Evolutionary conservation across 805 yeast species (phyloP), one percentile per base, ranked within the genome.

Genomic region (fission yeast (Schizosaccharomyces pombe)): DNA sequence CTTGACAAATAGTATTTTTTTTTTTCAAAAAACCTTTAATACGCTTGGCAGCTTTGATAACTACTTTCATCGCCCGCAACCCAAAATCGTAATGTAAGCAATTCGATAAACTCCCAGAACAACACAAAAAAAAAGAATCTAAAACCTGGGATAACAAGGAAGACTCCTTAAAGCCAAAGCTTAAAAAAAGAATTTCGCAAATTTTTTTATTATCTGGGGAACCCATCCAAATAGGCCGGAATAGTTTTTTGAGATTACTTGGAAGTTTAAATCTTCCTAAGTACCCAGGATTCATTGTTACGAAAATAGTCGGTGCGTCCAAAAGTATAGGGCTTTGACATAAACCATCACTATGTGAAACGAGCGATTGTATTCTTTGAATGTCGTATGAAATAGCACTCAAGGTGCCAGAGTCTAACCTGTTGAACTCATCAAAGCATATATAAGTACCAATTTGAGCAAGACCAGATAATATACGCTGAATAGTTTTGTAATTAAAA

Each of bases 51-150:
- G n/a, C n/a, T n/a, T 69, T 65, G 16, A 89, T 64, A 0, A 80
- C 75, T 39, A 78, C 72, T 61, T 87, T 89, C 56, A 89, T 64
- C 0, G 94, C 79, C 57, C 97, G 72, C 47, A 89, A 67, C 0
- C 96, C 95, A 72, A 89, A 89, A 61, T 89, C 96, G 60, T 89
- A 89, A 62, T 89, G 96, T 3, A 65, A 62, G 61, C 85, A 95
- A 0, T 57, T 24, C 0, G 82, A 71, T 11, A 77, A 65, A 0
- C 56, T 53, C 0, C 14, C n/a, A 2, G 64, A 61, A n/a, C 89
- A 63, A 0, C 62, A 62, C 0, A 57, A 57, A 57, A 85, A 80
- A 31, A 84, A 70, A 0, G 75, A 70, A 0, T 81, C 83, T 16
- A 82, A 66, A 2, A 63, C 64, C 2, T 54, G 26, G 0, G 94